A percentile compares a stretch with the other conserved stretches of the same genome.
Conservation (phyloP, 306 rosid species). For the Prunus kanzakura region DNA sequence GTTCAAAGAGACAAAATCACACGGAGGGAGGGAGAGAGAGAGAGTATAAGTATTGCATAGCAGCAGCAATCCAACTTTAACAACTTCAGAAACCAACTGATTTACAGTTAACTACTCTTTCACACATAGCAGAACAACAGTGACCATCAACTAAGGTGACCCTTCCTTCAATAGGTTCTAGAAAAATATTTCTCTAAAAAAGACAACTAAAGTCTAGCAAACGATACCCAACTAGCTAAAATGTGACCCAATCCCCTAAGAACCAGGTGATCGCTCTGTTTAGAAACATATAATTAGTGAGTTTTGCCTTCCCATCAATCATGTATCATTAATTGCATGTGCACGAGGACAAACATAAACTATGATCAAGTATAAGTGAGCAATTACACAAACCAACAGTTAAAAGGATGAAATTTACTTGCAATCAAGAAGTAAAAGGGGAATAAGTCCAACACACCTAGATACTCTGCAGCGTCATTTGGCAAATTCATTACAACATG, state of each 20-base stretch:
- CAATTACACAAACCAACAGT: neutral
- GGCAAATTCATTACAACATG: slow-evolving; percentile 98
- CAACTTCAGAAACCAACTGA: neutral
- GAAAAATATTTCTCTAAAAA: neutral
- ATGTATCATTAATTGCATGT: neutral
- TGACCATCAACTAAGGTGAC: neutral
- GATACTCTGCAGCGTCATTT: slow-evolving; percentile 77
- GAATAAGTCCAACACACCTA: slow-evolving; percentile 44
- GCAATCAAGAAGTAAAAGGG: neutral
- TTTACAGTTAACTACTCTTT: neutral
- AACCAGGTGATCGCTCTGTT: neutral
- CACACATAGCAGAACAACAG: neutral
- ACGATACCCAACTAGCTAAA: neutral
- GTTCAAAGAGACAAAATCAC: slow-evolving; percentile 19
- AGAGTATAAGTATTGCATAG: neutral
- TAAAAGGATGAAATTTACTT: neutral
- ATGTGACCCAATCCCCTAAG: neutral
- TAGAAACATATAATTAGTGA: neutral
- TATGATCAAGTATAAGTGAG: neutral
- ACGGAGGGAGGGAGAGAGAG: neutral
- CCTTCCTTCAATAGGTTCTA: neutral
- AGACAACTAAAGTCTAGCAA: neutral
- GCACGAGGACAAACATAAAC: neutral
- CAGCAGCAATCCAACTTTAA: neutral
- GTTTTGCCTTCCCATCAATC: neutral